These are phyloP conservation scores for Apocynum venetum DNA, from an alignment of 257 asterid genomes.

Conservation along the genomic window DNA sequence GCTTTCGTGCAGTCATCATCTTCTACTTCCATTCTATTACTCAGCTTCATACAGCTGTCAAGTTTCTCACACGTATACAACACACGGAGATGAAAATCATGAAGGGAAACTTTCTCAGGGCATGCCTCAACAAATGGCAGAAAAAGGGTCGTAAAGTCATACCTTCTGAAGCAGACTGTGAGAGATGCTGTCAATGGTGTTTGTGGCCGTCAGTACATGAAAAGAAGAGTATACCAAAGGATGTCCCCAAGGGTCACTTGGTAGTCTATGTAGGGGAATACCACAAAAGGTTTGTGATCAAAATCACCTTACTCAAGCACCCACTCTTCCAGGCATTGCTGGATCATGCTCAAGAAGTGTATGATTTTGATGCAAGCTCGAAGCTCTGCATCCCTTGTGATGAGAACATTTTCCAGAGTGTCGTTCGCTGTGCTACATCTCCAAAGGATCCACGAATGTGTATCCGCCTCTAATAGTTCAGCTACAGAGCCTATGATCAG, in stretches of 20 bases:
- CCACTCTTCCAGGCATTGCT: conserved; percentile 77
- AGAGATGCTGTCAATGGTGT: conserved; percentile 50
- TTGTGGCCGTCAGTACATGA: conserved; percentile 39
- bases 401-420: conserved; percentile 61
- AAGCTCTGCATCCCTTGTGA: conserved; percentile 84
- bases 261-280: conserved; percentile 78
- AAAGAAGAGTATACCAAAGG: conserved; percentile 53
- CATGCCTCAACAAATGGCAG: conserved; percentile 46
- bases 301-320: conserved; percentile 55
- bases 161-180: conserved; percentile 37
- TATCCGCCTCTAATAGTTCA: conserved; percentile 38
- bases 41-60: conserved; percentile 12
- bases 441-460: conserved; percentile 42
- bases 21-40: conserved; percentile 15
- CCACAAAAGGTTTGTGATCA: conserved; percentile 71
- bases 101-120: conserved; percentile 39
- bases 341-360: conserved; percentile 75
- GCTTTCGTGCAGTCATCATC: conserved; percentile 33
- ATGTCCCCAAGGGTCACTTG: conserved; percentile 86
- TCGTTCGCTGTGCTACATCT: conserved; percentile 63
- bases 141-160: conserved; percentile 34
- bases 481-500: conserved; percentile 4
- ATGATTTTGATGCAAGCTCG: conserved; percentile 54
- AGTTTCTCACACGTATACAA: not conserved
- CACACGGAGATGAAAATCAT: conserved; percentile 28